phyloP scores from a whole-genome alignment of 1,284 basidiomycete species.

The Xerocomus minutiporus region DNA sequence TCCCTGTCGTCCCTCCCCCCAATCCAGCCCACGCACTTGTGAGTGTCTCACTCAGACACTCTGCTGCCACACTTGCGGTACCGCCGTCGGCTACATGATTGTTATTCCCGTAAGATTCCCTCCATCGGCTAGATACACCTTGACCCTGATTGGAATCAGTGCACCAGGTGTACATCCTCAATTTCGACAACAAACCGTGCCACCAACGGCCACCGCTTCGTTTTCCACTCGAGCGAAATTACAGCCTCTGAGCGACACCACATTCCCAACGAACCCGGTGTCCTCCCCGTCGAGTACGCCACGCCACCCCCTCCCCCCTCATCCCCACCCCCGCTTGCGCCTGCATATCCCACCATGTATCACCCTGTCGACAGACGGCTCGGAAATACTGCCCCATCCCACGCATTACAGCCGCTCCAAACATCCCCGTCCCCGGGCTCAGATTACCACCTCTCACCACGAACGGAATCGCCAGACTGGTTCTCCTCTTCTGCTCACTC shows the following conservation, averaged over 20 bases:
- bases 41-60: constrained; percentile 71
- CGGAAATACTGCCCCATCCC: constrained; percentile 9
- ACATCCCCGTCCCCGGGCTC: constrained; percentile 22
- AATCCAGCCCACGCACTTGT: constrained; percentile 48
- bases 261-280: constrained; percentile 64
- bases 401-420: constrained; percentile 8
- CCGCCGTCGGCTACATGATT: constrained; percentile 73
- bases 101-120: constrained; percentile 51
- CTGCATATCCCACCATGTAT: constrained; percentile 19
- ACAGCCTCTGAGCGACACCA: constrained; percentile 67
- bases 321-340: constrained; percentile 22
- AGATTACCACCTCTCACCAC: constrained; percentile 41
- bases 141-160: constrained; percentile 37
- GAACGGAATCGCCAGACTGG: constrained; percentile 23
- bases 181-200: constrained; percentile 59
- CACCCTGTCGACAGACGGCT: constrained; percentile 16
- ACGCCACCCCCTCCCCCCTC: constrained; percentile 31
- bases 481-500: constrained; percentile 24
- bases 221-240: constrained; percentile 81
- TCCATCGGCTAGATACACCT: constrained; percentile 4
- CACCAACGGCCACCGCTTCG: constrained; percentile 84
- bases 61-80: constrained; percentile 78
- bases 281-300: constrained; percentile 44
- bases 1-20: constrained; percentile 32
- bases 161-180: constrained; percentile 67